These are phyloP conservation scores for Cryptosporidium felis DNA, from an alignment of 169 alveolate species.

Conservation along the genomic window DNA sequence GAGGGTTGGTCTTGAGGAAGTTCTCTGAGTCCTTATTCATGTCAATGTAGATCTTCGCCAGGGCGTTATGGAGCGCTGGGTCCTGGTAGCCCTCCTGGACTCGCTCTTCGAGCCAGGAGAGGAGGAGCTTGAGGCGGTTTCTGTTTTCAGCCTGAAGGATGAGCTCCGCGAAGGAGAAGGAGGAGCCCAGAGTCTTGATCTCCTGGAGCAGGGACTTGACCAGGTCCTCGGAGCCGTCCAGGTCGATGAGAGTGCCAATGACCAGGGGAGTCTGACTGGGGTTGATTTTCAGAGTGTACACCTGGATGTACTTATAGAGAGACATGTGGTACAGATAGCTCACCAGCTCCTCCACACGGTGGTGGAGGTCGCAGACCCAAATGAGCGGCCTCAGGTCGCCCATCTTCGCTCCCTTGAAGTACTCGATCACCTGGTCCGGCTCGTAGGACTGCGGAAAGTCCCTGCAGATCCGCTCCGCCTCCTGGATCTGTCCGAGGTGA, in stretches of 20 bases:
- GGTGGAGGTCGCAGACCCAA: slow-evolving; percentile 97
- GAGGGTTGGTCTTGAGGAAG: slow-evolving; percentile 94
- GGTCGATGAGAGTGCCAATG: slow-evolving; percentile 96
- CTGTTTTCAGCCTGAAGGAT: slow-evolving; percentile 97
- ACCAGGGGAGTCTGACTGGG: slow-evolving; percentile 97
- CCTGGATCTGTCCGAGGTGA: slow-evolving; percentile 93
- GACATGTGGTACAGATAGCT: slow-evolving; percentile 95
- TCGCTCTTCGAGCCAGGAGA: slow-evolving; percentile 97
- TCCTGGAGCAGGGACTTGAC: slow-evolving; percentile 90
- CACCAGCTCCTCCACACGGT: slow-evolving; percentile 96
- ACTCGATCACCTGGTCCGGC: slow-evolving; percentile 95
- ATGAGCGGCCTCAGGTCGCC: slow-evolving; percentile 98
- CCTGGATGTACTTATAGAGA: slow-evolving; percentile 95
- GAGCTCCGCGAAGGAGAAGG: slow-evolving; percentile 94
- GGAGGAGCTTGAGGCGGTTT: slow-evolving; percentile 93
- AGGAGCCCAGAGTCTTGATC: slow-evolving; percentile 90
- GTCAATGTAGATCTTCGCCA: slow-evolving; percentile 98
- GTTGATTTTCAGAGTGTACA: slow-evolving; percentile 94
- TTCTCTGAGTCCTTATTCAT: slow-evolving; percentile 95
- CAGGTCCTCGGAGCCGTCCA: slow-evolving; percentile 97
- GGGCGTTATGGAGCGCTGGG: slow-evolving; percentile 96
- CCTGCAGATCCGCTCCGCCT: slow-evolving; percentile 95
- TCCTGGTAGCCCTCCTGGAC: slow-evolving; percentile 96
- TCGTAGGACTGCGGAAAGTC: slow-evolving; percentile 93
- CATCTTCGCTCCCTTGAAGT: slow-evolving; percentile 93